Conservation (phyloP, 73 alveolate genomes). For the Paramecium sonneborni region DNA sequence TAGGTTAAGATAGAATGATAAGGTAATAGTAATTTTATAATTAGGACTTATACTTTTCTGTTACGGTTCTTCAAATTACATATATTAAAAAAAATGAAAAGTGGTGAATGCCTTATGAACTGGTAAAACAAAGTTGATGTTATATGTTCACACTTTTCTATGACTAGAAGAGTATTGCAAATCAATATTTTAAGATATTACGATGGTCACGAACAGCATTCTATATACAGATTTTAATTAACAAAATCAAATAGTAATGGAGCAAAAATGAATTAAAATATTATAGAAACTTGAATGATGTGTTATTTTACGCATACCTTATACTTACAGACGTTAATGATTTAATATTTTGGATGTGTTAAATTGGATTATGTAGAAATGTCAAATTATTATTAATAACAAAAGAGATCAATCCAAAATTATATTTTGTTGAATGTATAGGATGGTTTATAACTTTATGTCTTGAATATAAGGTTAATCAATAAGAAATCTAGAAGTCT, state of each 20-base stretch:
- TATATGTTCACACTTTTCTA: not conserved
- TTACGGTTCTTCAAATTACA: not conserved
- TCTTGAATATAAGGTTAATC: constrained; percentile 14
- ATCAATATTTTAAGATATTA: constrained; percentile 5
- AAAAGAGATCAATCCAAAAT: constrained; percentile 17
- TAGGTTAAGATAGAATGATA: constrained; percentile 47
- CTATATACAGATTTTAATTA: not conserved
- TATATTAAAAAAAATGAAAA: not conserved
- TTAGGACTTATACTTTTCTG: constrained; percentile 51
- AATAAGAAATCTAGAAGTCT: not conserved
- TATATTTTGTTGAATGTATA: not conserved
- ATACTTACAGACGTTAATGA: constrained; percentile 4
- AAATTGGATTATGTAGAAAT: constrained; percentile 45
- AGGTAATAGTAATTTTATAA: not conserved
- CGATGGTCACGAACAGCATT: constrained; percentile 55
- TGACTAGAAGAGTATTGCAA: constrained; percentile 52
- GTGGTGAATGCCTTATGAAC: not conserved
- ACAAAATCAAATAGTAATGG: not conserved
- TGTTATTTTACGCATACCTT: not conserved
- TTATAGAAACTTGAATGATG: not conserved
- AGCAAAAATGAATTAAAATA: not conserved
- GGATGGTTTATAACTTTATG: constrained; percentile 1
- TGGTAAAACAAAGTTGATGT: constrained; percentile 8
- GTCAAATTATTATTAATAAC: not conserved
- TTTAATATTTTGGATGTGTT: constrained; percentile 32